Evolutionary conservation across 1,284 basidiomycete species (phyloP), one percentile per base, ranked within the genome.

Genomic region (Puccinia polysora): DNA sequence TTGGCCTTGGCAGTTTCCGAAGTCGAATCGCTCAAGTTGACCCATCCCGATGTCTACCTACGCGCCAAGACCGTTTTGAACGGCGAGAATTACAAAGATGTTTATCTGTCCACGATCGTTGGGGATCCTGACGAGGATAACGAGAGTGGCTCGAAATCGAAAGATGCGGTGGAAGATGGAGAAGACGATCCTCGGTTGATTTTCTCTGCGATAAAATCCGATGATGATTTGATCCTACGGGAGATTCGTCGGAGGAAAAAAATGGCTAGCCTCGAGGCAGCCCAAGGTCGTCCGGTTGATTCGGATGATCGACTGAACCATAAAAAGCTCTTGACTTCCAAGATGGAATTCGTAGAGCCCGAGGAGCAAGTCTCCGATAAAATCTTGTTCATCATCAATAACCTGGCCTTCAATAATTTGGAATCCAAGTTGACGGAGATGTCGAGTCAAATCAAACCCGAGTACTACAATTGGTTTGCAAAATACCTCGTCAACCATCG

Each of bases 311-410:
- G 76, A 79, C 81, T 76, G 77, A 80, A 36, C 77, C n/a, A n/a
- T n/a, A n/a, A n/a, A n/a, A n/a, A n/a, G n/a, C n/a, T n/a, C 76
- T 28, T 73, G 74, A 7, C 55, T 81, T 55, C 87, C 38, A 83
- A 84, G 34, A 85, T 86, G 71, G 80, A 80, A 65, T 83, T 88
- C 25, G 83, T 84, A 63, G 81, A 83, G 65, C 96, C 95, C 2
- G 85, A 89, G n/a, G 91, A 97, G 79, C 90, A 90, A 75, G 82
- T 89, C 23, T 91, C 91, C 25, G 96, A 99, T 84, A 88, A 88
- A 77, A 92, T 99, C 76, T 84, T 98, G 62, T 99, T 99, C 84
- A 92, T 96, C 77, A 88, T 99, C 81, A 99, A 98, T 83, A 97
- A 99, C 77, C 85, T 99, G 65, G 92, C 95, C 0, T 90, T 91